Evolutionary conservation across 1,139 yeast species (phyloP).

Genomic region (Magnusiomyces tetraspermus): DNA sequence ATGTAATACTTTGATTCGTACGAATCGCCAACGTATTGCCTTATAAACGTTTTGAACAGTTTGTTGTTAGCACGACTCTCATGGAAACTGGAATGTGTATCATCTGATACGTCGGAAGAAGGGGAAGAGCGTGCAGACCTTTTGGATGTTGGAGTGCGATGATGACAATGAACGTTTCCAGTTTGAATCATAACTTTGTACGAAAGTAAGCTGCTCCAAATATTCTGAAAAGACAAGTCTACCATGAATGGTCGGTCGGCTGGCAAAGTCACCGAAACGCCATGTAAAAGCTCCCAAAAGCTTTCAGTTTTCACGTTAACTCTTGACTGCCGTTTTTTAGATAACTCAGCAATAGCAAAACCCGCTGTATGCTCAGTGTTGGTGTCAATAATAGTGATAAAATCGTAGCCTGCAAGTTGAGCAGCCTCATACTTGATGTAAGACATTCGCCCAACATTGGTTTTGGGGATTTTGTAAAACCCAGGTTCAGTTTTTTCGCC

Average conservation of each 20-base stretch:
- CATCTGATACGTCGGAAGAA: neutral
- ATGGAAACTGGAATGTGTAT: too few species aligned
- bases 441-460: conserved; percentile 39
- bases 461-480: conserved; percentile 6
- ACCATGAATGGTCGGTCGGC: conserved; percentile 39
- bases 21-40: conserved; percentile 60
- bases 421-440: conserved; percentile 35
- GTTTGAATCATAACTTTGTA: conserved; percentile 35
- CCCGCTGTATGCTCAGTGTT: conserved; percentile 23
- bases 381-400: conserved; percentile 38
- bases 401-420: conserved; percentile 37
- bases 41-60: conserved; percentile 50
- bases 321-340: conserved; percentile 29
- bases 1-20: conserved; percentile 73
- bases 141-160: neutral
- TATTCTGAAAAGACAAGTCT: conserved; percentile 44
- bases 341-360: conserved; percentile 26
- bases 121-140: neutral
- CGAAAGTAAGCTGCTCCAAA: conserved; percentile 56
- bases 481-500: conserved; percentile 27
- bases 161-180: conserved; percentile 10
- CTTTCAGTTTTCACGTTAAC: conserved; percentile 21
- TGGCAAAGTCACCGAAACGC: conserved; percentile 32
- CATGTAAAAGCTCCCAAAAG: conserved; percentile 20
- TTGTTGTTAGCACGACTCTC: too few species aligned